phyloP scores from a whole-genome alignment of 805 yeast species.

The Suhomyces sp. region DNA sequence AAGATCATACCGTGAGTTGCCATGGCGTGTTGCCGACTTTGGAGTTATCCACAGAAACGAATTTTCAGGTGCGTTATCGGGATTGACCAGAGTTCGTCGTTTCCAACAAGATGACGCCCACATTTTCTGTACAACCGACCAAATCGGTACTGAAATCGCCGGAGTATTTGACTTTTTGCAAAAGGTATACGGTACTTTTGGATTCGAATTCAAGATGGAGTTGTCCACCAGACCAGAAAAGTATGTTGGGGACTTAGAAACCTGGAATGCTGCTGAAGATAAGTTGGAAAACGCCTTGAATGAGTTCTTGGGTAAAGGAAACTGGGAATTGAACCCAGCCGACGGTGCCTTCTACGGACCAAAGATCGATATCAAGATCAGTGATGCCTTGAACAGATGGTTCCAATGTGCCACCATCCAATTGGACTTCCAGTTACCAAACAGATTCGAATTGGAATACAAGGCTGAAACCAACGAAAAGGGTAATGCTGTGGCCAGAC shows the following conservation, averaged over 20 bases:
- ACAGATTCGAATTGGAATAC: slow-evolving; percentile 86
- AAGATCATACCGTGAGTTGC: slow-evolving; percentile 93
- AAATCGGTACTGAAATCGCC: slow-evolving; percentile 81
- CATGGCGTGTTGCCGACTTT: slow-evolving; percentile 98
- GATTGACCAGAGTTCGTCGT: slow-evolving; percentile 93
- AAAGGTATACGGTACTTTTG: slow-evolving; percentile 84
- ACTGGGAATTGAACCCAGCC: slow-evolving; percentile 94
- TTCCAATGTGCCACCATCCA: slow-evolving; percentile 99
- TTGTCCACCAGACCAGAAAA: slow-evolving; percentile 96
- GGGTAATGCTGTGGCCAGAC: slow-evolving; percentile 65
- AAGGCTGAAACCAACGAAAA: slow-evolving; percentile 60
- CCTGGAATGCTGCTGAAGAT: slow-evolving; percentile 90
- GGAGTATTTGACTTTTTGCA: slow-evolving; percentile 83
- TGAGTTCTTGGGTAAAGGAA: slow-evolving; percentile 70
- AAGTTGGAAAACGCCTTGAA: slow-evolving; percentile 81
- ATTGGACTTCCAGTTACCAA: slow-evolving; percentile 96
- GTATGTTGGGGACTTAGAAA: slow-evolving; percentile 88
- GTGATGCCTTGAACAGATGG: slow-evolving; percentile 95
- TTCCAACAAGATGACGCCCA: slow-evolving; percentile 99
- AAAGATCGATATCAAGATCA: slow-evolving; percentile 93
- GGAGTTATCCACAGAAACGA: slow-evolving; percentile 98
- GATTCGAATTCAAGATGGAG: slow-evolving; percentile 95
- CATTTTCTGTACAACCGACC: slow-evolving; percentile 91
- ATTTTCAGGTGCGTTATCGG: slow-evolving; percentile 88
- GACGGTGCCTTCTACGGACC: slow-evolving; percentile 98